Conservation (phyloP, 805 yeast species). For the Yarrowia divulgata region DNA sequence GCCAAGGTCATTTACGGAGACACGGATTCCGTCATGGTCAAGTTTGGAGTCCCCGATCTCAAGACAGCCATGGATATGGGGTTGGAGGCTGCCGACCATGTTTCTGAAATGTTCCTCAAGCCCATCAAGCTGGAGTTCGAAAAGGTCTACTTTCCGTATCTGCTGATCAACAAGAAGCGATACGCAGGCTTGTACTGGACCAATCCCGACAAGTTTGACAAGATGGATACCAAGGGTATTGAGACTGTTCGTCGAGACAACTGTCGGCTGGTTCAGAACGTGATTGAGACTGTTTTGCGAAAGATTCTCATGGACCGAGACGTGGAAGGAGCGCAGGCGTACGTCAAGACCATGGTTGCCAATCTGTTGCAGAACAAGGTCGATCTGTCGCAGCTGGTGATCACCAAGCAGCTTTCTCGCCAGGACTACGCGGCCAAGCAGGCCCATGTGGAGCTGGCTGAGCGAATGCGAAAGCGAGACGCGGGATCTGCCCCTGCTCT, state of each 20-base stretch:
- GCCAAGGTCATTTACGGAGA: constrained; percentile 96
- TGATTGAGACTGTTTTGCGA: constrained; percentile 88
- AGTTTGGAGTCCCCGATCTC: constrained; percentile 84
- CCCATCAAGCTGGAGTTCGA: constrained; percentile 97
- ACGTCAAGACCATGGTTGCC: constrained; percentile 86
- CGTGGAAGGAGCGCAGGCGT: constrained; percentile 81
- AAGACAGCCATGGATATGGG: constrained; percentile 89
- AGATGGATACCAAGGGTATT: constrained; percentile 97
- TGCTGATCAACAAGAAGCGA: constrained; percentile 92
- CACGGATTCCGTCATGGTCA: constrained; percentile 99
- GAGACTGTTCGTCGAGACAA: constrained; percentile 99
- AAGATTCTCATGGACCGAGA: constrained; percentile 86
- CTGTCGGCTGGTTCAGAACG: constrained; percentile 92
- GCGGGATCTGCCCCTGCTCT: constrained; percentile 96
- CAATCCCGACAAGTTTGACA: constrained; percentile 85
- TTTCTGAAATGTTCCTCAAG: constrained; percentile 74
- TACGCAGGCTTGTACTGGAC: constrained; percentile 99
- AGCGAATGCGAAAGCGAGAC: constrained; percentile 94
- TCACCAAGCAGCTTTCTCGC: constrained; percentile 87
- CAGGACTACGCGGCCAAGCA: constrained; percentile 95
- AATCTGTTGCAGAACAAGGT: constrained; percentile 89
- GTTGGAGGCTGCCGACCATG: constrained; percentile 90
- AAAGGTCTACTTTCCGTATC: constrained; percentile 93
- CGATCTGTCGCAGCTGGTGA: constrained; percentile 91
- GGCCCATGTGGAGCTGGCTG: constrained; percentile 96